phyloP scores from a whole-genome alignment of 345 rosid species.

The Trapa bicornis region DNA sequence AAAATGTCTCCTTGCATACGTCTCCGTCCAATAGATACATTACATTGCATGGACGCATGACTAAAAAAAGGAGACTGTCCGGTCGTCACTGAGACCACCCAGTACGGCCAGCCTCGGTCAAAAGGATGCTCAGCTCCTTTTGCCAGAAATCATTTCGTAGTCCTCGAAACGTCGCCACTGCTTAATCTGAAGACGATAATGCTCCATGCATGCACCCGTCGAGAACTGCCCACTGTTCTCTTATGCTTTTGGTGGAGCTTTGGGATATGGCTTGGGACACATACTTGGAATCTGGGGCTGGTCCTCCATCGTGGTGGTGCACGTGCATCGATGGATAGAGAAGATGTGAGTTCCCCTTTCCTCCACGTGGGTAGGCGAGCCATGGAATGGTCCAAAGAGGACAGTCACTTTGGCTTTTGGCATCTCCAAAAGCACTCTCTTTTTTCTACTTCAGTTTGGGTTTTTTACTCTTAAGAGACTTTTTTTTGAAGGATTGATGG shows the following conservation, averaged over 20 bases:
- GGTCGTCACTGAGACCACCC: background rate
- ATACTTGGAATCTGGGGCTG: background rate
- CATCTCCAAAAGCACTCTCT: slow-evolving; percentile 5
- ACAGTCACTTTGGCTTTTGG: slow-evolving; percentile 6
- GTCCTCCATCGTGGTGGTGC: background rate
- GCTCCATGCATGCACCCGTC: too few relatives aligned
- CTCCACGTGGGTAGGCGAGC: background rate
- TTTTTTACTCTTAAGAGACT: too few relatives aligned
- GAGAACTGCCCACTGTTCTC: too few relatives aligned
- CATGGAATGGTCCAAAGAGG: slow-evolving; percentile 4
- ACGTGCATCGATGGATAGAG: background rate
- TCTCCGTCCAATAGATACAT: slow-evolving; percentile 1
- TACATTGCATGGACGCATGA: background rate
- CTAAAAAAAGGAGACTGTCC: background rate
- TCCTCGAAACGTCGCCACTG: background rate
- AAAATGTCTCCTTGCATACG: background rate
- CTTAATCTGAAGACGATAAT: too few relatives aligned
- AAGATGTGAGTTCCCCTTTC: background rate
- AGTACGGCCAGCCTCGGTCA: background rate
- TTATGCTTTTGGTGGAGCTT: too few relatives aligned
- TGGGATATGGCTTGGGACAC: background rate
- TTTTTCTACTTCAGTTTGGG: too few relatives aligned
- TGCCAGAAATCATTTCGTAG: background rate
- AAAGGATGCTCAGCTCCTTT: background rate
- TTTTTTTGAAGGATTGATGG: too few relatives aligned